Evolutionary conservation across 805 yeast genomes (phyloP).

Genomic region (Candida krabiensis): DNA sequence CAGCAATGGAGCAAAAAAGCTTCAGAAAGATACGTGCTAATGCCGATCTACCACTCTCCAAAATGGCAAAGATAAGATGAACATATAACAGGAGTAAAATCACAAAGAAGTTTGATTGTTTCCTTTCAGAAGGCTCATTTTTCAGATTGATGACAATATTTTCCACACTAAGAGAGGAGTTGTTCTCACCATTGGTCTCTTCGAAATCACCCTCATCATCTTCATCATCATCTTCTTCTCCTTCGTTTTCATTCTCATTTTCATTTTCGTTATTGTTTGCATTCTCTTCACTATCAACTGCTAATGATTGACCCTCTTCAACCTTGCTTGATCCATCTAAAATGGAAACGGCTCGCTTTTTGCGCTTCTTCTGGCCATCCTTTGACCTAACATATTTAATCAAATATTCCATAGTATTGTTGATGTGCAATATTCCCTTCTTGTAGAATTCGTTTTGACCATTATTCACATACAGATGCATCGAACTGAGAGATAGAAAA

Average conservation of each 20-base stretch:
- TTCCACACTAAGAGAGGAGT: constrained; percentile 29
- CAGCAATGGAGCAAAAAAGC: constrained; percentile 49
- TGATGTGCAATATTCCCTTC: constrained; percentile 53
- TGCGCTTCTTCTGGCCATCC: constrained; percentile 17
- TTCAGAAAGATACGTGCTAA: constrained; percentile 48
- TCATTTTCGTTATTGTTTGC: not conserved
- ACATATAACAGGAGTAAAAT: constrained; percentile 53
- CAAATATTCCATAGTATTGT: constrained; percentile 55
- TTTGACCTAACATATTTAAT: constrained; percentile 41
- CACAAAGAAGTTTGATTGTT: constrained; percentile 44
- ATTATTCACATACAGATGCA: constrained; percentile 55
- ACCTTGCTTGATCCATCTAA: no score
- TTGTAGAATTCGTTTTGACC: constrained; percentile 53
- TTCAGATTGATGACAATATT: constrained; percentile 38
- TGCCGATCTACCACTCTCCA: constrained; percentile 56
- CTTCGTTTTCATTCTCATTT: constrained; percentile 2
- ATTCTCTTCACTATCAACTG: not conserved
- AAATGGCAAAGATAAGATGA: constrained; percentile 51
- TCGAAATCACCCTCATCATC: constrained; percentile 16
- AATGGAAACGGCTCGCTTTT: no score
- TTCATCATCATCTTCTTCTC: constrained; percentile 8
- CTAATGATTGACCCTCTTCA: no score
- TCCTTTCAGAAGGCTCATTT: constrained; percentile 36
- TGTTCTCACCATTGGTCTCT: constrained; percentile 9
- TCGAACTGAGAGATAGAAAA: constrained; percentile 55